phyloP scores from a whole-genome alignment of 192 early-diverging fungal species.

The Paraglomus brasilianum region DNA sequence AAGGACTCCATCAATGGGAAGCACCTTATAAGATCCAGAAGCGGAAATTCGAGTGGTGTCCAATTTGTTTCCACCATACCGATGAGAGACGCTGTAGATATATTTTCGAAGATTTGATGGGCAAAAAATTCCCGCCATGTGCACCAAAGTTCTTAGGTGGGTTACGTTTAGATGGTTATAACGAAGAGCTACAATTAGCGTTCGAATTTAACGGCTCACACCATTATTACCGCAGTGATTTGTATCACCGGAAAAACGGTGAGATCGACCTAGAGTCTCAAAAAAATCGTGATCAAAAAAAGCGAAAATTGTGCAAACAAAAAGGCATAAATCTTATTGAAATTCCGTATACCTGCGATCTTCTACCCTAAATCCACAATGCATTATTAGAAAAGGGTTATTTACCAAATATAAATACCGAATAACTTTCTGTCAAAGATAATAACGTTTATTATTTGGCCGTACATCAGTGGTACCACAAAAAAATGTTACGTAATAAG shows the following conservation, averaged over 20 bases:
- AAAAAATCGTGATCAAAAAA: neutral
- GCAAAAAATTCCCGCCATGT: slow-evolving; percentile 6
- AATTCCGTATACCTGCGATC: slow-evolving; percentile 9
- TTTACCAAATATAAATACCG: neutral
- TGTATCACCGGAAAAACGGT: neutral
- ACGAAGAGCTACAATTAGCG: slow-evolving; percentile 16
- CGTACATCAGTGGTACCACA: too few species aligned
- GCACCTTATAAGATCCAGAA: neutral
- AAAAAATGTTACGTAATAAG: neutral
- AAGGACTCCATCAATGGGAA: slow-evolving; percentile 13
- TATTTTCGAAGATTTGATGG: slow-evolving; percentile 1
- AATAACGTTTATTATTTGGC: neutral
- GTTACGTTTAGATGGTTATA: neutral
- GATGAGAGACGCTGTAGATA: neutral
- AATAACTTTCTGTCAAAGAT: neutral
- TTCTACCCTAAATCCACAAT: slow-evolving; percentile 8
- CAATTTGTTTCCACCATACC: neutral
- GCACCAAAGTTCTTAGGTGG: slow-evolving; percentile 1
- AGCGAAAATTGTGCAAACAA: slow-evolving; percentile 10
- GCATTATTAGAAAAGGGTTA: slow-evolving; percentile 10
- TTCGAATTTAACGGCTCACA: neutral
- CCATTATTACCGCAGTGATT: neutral
- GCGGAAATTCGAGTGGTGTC: slow-evolving; percentile 13
- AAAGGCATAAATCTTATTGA: slow-evolving; percentile 15
- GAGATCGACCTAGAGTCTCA: neutral